These are phyloP conservation scores for Colletotrichum truncatum DNA, from an alignment of 2,329 filamentous ascomycete genomes.

Conservation along the genomic window DNA sequence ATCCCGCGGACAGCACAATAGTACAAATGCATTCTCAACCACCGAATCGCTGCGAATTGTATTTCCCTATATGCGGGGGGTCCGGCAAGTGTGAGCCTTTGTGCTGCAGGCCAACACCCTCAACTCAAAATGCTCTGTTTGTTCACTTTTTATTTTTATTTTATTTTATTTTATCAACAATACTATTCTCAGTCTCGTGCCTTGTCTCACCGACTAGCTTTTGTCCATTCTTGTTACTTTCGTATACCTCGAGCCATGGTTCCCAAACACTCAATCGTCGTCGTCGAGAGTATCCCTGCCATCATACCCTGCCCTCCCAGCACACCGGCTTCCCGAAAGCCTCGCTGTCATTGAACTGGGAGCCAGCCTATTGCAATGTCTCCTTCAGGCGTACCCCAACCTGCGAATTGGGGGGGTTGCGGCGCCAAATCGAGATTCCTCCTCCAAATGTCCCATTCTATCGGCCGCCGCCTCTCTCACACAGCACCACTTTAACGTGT, in stretches of 20 bases:
- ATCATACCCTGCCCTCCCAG: neutral
- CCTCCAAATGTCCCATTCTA: neutral
- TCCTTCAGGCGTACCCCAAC: neutral
- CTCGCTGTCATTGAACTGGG: neutral
- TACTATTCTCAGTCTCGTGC: neutral
- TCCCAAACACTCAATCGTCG: neutral
- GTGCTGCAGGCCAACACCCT: neutral
- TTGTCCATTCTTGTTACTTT: neutral
- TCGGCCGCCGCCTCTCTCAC: neutral
- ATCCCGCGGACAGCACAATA: constrained; percentile 7
- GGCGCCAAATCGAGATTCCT: constrained; percentile 14
- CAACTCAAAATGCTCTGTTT: neutral
- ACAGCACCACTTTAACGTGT: neutral
- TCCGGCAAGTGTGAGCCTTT: neutral
- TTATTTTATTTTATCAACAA: no score
- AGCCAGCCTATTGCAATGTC: neutral
- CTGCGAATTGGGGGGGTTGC: neutral
- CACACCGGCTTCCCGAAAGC: neutral
- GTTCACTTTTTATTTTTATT: neutral
- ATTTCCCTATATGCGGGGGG: neutral
- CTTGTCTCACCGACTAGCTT: neutral
- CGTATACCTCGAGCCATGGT: neutral
- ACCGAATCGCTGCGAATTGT: constrained; percentile 4
- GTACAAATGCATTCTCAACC: constrained; percentile 2
- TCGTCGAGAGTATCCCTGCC: constrained; percentile 6